Evolutionary conservation across 1,284 basidiomycete genomes (phyloP), one percentile per base, ranked within the genome.

Genomic region (Malassezia nana): DNA sequence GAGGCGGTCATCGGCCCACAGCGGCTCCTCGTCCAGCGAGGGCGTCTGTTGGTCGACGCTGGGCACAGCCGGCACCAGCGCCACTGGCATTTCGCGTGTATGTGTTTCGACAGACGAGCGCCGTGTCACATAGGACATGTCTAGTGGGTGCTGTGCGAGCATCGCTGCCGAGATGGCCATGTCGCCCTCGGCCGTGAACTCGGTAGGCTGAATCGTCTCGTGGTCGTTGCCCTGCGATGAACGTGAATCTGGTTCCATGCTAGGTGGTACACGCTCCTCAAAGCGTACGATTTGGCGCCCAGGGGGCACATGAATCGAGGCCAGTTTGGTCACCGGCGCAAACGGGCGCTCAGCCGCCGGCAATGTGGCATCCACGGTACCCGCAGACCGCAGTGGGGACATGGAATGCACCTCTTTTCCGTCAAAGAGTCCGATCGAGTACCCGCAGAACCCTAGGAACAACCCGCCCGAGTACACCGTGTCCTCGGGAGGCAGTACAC

Each of bases 351-450:
- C 26, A 7, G 18, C 20, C 15, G 10, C 13, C n/a, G 45, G 32
- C 13, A 47, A 2, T 7, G 20, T 15, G 20, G 31, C 31, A 22
- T 47, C 45, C 6, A 47, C 31, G 2, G 32, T 33, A 20, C 45
- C 45, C 25, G 32, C 32, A n/a, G 16, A 24, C 15, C 20, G n/a
- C 16, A 52, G 42, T 18, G 33, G 31, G 7, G 31, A 15, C 25
- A 45, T 45, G 10, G 28, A 15, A 5, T 29, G 26, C 10, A 45
- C 28, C 24, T 46, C 24, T n/a, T 20, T 32, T 3, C 50, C 32
- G 9, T 33, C 25, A 24, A 42, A 59, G 40, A 52, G 39, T 40
- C 60, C 42, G 55, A 48, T 40, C 48, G 57, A 52, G 55, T 63
- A 16, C 46, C 40, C 39, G 54, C 58, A 18, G 40, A 29, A 45